phyloP scores from a whole-genome alignment of 257 asterid species.

The Echium plantagineum region DNA sequence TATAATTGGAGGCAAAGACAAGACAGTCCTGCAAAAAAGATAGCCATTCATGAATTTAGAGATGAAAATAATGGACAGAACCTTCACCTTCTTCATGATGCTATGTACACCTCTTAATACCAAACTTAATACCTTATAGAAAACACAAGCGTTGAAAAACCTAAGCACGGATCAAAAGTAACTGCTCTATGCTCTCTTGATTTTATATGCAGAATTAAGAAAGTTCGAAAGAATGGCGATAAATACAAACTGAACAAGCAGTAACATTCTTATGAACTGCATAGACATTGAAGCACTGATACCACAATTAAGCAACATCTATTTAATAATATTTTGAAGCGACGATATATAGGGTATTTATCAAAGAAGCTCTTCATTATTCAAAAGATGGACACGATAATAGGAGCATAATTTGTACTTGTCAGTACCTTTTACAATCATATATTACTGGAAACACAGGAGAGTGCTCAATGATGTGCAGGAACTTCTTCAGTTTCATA shows the following conservation, averaged over 20 bases:
- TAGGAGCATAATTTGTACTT: neutral
- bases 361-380: conserved; percentile 3
- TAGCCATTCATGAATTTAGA: neutral
- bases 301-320: neutral
- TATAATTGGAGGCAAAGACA: conserved; percentile 91
- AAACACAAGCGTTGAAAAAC: neutral
- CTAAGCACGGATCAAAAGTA: neutral
- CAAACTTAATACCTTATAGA: no score
- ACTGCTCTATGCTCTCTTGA: neutral
- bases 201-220: no score
- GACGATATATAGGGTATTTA: neutral
- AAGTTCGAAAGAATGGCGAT: no score
- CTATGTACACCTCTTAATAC: neutral
- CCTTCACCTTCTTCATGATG: neutral
- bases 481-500: conserved; percentile 82
- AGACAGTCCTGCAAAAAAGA: conserved; percentile 67
- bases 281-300: no score
- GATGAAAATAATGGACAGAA: neutral
- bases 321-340: neutral
- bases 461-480: conserved; percentile 83
- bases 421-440: conserved; percentile 57
- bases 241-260: no score
- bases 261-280: no score
- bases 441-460: conserved; percentile 91
- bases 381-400: neutral